Evolutionary conservation across 2,329 filamentous ascomycete species (phyloP), one percentile per base, ranked within the genome.

Genomic region (Calonectria pteridis): DNA sequence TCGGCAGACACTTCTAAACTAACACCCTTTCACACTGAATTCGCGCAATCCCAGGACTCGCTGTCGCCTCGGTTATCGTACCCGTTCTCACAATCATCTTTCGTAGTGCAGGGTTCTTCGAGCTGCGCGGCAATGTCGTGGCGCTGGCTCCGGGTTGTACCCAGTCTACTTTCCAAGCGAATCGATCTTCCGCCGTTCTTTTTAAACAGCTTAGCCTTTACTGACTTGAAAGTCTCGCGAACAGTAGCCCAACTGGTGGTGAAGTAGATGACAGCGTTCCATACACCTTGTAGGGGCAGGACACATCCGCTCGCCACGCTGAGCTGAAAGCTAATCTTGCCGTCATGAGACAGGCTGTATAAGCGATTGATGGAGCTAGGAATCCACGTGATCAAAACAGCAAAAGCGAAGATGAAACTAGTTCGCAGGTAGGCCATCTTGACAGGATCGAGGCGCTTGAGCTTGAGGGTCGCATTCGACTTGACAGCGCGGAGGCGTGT

Each of bases 241-340:
- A 85, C 76, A 0, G 74, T 78, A 18, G 75, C 78, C 89, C 88
- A 91, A 77, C 88, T 94, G 1, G 93, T 94, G 3, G 89, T 91
- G 74, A 94, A 90, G 83, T 95, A 96, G 65, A 96, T 94, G 63
- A 94, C 84, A 40, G 92, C 90, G 80, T 96, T 96, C 94, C 94
- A 96, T 63, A 95, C 91, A 0, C 94, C 94, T 82, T 96, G 94
- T 0, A 95, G 86, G 0, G 94, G 94, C 4, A 96, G 86, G 0
- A 96, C 94, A 16, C 94, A 88, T 2, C 92, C 92, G 29, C 93
- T 93, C 0, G 91, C 89, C 46, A 94, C 88, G 80, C 93, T 93
- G 51, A 96, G 88, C 2, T 87, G 88, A 80, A 92, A 96, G 78
- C 87, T 89, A 72, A 89, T 85, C 31, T 85, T 79, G 14, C 87